Evolutionary conservation across 345 rosid species (phyloP).

Genomic region (Theobroma cacao): DNA sequence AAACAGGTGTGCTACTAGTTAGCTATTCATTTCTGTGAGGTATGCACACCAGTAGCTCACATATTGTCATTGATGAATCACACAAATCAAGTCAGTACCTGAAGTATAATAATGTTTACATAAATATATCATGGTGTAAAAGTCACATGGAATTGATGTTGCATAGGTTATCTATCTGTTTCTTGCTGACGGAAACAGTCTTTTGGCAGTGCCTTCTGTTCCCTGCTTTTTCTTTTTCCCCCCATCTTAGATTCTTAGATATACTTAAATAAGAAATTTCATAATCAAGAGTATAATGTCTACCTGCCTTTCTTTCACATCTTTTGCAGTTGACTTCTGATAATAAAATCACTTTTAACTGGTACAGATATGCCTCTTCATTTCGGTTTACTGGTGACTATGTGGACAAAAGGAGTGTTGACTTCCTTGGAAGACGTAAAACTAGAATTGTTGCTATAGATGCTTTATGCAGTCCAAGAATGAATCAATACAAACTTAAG

Average conservation of each 20-base stretch:
- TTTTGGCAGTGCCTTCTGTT: neutral
- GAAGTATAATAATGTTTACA: neutral
- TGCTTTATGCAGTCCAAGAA: slow-evolving; percentile 65
- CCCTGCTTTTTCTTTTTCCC: neutral
- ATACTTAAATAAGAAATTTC: neutral
- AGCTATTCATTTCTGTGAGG: neutral
- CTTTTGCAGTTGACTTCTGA: slow-evolving; percentile 22
- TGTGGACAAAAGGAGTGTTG: slow-evolving; percentile 56
- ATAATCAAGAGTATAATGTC: neutral
- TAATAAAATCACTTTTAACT: slow-evolving; percentile 9
- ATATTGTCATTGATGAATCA: neutral
- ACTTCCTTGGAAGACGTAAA: slow-evolving; percentile 57
- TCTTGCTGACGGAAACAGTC: neutral
- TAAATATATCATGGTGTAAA: neutral
- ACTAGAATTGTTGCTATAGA: slow-evolving; percentile 79
- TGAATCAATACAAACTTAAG: slow-evolving; percentile 48
- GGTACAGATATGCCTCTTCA: slow-evolving; percentile 83
- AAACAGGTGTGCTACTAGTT: neutral
- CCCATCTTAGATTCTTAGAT: neutral
- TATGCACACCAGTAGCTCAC: neutral
- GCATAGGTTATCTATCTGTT: neutral
- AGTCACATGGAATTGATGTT: neutral
- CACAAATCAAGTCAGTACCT: neutral
- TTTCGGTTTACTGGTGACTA: slow-evolving; percentile 82
- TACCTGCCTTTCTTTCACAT: slow-evolving; percentile 9